phyloP scores from a whole-genome alignment of 2,329 filamentous ascomycete genomes.

The Pseudocercospora eumusae region DNA sequence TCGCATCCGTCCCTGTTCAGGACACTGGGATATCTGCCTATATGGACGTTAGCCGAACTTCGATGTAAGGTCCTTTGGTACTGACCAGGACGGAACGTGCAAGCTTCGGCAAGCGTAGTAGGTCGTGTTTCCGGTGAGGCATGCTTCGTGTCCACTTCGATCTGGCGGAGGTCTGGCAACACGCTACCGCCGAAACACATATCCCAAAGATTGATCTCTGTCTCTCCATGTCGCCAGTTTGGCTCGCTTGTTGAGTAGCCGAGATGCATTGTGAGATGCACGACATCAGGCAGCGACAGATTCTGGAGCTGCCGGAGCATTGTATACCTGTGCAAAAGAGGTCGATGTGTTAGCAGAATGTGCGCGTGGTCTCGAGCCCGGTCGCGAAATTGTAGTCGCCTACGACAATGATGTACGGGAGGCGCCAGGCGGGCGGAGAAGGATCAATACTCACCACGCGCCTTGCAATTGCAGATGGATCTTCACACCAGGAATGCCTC shows the following conservation, averaged over 20 bases:
- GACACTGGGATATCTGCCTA: background rate
- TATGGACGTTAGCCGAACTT: background rate
- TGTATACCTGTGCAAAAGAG: slow-evolving; percentile 17
- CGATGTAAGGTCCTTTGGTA: background rate
- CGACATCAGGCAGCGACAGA: slow-evolving; percentile 23
- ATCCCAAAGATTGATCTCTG: slow-evolving; percentile 20
- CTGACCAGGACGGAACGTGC: background rate
- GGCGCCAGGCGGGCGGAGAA: background rate
- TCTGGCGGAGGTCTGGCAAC: slow-evolving; percentile 23
- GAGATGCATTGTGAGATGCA: slow-evolving; percentile 17
- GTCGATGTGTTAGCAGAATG: slow-evolving; percentile 3
- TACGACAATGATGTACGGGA: background rate
- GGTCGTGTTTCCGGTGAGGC: background rate
- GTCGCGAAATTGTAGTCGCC: background rate
- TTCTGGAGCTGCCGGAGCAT: slow-evolving; percentile 21
- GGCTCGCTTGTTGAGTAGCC: background rate
- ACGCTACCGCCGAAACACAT: slow-evolving; percentile 25
- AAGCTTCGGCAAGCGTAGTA: slow-evolving; percentile 5
- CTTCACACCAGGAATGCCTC: slow-evolving; percentile 18
- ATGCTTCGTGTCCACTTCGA: slow-evolving; percentile 18
- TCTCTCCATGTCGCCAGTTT: background rate
- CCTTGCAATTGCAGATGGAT: slow-evolving; percentile 8
- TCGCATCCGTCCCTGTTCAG: background rate
- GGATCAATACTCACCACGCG: background rate
- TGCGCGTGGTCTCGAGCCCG: background rate